These are phyloP conservation scores for Quercus cerris DNA, from an alignment of 306 rosid genomes.

Conservation along the genomic window DNA sequence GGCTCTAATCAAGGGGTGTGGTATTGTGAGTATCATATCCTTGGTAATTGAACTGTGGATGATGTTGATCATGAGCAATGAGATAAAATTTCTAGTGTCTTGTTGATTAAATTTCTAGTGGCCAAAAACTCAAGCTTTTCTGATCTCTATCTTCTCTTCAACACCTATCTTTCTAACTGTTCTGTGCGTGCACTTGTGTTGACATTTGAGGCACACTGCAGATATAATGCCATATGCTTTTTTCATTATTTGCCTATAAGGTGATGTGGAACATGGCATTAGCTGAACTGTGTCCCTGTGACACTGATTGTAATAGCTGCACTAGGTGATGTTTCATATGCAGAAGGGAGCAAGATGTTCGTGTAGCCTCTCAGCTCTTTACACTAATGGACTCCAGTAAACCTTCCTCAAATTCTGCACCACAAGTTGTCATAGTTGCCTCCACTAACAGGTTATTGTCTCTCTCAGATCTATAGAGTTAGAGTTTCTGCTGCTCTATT, in stretches of 20 bases:
- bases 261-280: not conserved
- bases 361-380: conserved; percentile 72
- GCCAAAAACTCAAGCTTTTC: not conserved
- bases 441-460: conserved; percentile 75
- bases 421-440: conserved; percentile 81
- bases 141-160: not conserved
- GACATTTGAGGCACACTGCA: not conserved
- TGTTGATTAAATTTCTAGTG: not conserved
- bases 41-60: not conserved
- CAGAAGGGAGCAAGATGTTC: conserved; percentile 83
- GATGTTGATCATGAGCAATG: conserved; percentile 1
- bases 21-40: not conserved
- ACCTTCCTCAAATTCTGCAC: conserved; percentile 38
- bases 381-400: conserved; percentile 70
- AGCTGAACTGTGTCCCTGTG: not conserved
- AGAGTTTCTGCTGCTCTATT: not conserved
- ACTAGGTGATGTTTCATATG: conserved; percentile 20
- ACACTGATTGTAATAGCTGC: not conserved
- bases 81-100: not conserved
- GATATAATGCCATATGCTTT: not conserved
- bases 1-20: not conserved
- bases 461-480: not conserved
- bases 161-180: not conserved
- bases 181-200: not conserved
- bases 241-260: not conserved